Evolutionary conservation across 2,329 filamentous ascomycete species (phyloP).

Genomic region (Colletotrichum destructivum): DNA sequence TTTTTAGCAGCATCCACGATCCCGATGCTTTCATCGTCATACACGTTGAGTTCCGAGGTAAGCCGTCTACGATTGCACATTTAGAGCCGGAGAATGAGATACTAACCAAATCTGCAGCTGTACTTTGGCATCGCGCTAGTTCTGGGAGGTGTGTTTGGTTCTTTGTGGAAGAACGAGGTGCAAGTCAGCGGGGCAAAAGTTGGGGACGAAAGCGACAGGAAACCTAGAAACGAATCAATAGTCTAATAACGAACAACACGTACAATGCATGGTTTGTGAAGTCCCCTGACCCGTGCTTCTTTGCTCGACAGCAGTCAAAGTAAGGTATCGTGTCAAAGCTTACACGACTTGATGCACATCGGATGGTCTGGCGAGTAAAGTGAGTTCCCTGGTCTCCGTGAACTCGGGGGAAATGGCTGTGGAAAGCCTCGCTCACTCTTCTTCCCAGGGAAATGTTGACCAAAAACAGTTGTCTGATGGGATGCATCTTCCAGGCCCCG

Average conservation of each 20-base stretch:
- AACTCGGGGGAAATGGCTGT: slow-evolving; percentile 20
- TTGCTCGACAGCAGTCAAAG: neutral
- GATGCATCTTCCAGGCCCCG: neutral
- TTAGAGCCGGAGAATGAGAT: neutral
- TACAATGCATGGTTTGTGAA: slow-evolving; percentile 7
- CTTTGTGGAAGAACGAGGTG: neutral
- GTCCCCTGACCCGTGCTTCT: neutral
- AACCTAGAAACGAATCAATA: slow-evolving; percentile 4
- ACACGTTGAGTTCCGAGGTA: neutral
- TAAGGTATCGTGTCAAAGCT: neutral
- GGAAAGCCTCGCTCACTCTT: slow-evolving; percentile 20
- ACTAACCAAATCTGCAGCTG: neutral
- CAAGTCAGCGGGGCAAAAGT: neutral
- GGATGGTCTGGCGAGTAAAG: slow-evolving; percentile 4
- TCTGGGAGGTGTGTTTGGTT: neutral
- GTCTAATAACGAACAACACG: slow-evolving; percentile 9
- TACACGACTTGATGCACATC: slow-evolving; percentile 5
- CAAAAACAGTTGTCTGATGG: neutral
- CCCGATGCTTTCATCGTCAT: neutral
- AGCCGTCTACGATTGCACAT: neutral
- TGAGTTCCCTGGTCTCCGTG: slow-evolving; percentile 23
- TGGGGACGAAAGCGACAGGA: neutral
- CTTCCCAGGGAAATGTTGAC: neutral
- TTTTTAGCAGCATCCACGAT: neutral
- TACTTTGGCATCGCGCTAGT: neutral